Conservation (phyloP, 345 rosid species). For the Boechera stricta region DNA sequence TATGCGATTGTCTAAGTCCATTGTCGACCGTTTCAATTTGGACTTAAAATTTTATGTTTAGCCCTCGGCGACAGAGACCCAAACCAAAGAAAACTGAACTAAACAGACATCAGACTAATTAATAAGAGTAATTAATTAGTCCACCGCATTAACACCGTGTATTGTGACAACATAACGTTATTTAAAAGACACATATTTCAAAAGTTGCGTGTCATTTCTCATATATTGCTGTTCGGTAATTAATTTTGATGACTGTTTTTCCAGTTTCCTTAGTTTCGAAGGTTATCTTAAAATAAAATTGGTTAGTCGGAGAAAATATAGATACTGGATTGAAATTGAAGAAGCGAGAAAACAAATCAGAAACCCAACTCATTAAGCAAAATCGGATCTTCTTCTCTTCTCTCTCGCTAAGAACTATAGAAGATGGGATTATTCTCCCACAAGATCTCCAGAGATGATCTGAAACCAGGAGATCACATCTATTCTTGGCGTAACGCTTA, state of each 20-base stretch:
- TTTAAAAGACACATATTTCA: background rate
- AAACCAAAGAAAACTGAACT: background rate
- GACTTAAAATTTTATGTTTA: background rate
- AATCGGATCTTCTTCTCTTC: constrained; percentile 6
- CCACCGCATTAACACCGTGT: constrained; percentile 1
- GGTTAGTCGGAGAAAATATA: background rate
- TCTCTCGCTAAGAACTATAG: background rate
- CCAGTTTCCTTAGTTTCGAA: background rate
- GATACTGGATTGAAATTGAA: background rate
- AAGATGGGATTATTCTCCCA: constrained; percentile 70
- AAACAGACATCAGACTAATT: background rate
- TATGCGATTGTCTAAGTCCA: background rate
- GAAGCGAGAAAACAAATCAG: background rate
- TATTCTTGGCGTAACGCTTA: constrained; percentile 80
- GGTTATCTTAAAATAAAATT: background rate
- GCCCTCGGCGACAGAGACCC: too few species aligned
- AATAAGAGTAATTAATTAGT: background rate
- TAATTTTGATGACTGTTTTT: background rate
- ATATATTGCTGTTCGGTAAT: background rate
- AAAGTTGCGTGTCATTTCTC: background rate
- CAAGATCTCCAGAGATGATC: constrained; percentile 54
- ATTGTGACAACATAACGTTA: too few species aligned
- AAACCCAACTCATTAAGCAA: constrained; percentile 10
- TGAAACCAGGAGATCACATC: constrained; percentile 79
- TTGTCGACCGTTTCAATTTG: background rate